phyloP scores from a whole-genome alignment of 805 yeast species.

The Saccharomycopsis malanga region DNA sequence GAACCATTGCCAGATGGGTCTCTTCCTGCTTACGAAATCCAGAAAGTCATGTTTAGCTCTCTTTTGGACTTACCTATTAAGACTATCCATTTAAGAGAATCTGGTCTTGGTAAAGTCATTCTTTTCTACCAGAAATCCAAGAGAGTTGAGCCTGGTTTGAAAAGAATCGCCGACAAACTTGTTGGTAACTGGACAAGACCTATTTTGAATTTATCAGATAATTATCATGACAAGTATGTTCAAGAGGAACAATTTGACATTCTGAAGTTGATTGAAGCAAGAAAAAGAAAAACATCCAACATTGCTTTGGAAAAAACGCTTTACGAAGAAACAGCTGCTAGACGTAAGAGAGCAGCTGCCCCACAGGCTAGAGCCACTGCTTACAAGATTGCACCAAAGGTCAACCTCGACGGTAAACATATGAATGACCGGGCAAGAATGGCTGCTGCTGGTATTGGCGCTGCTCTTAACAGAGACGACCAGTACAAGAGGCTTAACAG shows the following conservation, averaged over 20 bases:
- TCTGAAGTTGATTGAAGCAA: slow-evolving; percentile 23
- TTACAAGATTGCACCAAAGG: slow-evolving; percentile 84
- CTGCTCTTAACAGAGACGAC: slow-evolving; percentile 56
- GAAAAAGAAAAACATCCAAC: slow-evolving; percentile 27
- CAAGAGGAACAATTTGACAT: slow-evolving; percentile 62
- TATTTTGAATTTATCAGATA: slow-evolving; percentile 90
- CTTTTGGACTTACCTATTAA: slow-evolving; percentile 79
- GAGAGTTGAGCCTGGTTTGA: slow-evolving; percentile 79
- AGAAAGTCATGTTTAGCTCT: slow-evolving; percentile 74
- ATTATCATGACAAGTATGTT: slow-evolving; percentile 81
- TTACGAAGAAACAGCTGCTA: slow-evolving; percentile 84
- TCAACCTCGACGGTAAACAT: slow-evolving; percentile 41
- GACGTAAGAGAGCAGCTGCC: slow-evolving; percentile 92
- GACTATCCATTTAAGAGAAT: slow-evolving; percentile 89
- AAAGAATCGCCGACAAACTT: slow-evolving; percentile 81
- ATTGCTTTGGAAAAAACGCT: slow-evolving; percentile 42
- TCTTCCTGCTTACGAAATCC: slow-evolving; percentile 95
- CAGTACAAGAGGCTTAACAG: slow-evolving; percentile 73
- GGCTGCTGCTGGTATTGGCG: slow-evolving; percentile 42
- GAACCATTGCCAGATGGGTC: slow-evolving; percentile 98
- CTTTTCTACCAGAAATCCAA: slow-evolving; percentile 88
- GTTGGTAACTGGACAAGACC: slow-evolving; percentile 99
- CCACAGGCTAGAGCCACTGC: slow-evolving; percentile 88
- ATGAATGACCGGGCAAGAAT: slow-evolving; percentile 31
- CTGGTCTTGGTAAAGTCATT: slow-evolving; percentile 89